Percentiles rank a stretch among this genome's conserved stretches.
Evolutionary conservation across 495 filamentous ascomycete species (phyloP).

Genomic region (Bryoglossum gracile): DNA sequence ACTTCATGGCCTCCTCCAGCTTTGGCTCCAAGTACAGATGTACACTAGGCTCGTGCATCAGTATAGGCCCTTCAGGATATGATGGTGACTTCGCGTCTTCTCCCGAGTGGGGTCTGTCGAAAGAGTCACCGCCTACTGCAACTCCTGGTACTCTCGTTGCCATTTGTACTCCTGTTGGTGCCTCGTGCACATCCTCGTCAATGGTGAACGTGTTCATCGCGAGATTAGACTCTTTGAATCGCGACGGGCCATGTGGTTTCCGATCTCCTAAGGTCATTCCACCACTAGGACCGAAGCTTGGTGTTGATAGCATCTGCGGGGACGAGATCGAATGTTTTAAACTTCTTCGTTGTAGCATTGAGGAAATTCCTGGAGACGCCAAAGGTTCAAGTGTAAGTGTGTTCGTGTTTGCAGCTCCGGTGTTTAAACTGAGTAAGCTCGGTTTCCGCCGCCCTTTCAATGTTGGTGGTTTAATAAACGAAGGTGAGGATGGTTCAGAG

Average conservation of each 20-base stretch:
- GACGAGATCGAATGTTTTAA: slow-evolving; percentile 51
- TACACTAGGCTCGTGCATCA: slow-evolving; percentile 89
- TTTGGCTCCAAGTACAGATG: slow-evolving; percentile 89
- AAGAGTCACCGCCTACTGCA: slow-evolving; percentile 34
- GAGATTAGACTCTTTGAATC: slow-evolving; percentile 25
- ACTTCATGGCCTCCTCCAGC: slow-evolving; percentile 71
- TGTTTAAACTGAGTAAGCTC: slow-evolving; percentile 63
- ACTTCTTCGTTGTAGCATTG: slow-evolving; percentile 45
- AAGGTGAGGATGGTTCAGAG: slow-evolving; percentile 75
- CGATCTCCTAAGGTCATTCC: slow-evolving; percentile 48
- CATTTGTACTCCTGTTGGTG: slow-evolving; percentile 56
- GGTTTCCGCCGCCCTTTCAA: slow-evolving; percentile 62
- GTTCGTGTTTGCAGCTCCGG: slow-evolving; percentile 39
- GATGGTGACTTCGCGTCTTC: slow-evolving; percentile 81
- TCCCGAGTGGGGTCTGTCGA: slow-evolving; percentile 41
- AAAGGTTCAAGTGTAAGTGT: slow-evolving; percentile 10
- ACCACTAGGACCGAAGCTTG: slow-evolving; percentile 44
- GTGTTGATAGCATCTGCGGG: slow-evolving; percentile 45
- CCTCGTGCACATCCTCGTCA: slow-evolving; percentile 64
- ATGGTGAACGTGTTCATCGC: slow-evolving; percentile 37
- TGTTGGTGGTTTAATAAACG: slow-evolving; percentile 66
- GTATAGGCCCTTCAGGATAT: slow-evolving; percentile 87
- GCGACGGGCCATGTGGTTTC: slow-evolving; percentile 40
- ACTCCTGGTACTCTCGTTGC: slow-evolving; percentile 43
- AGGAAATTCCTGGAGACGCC: slow-evolving; percentile 29